Evolutionary conservation across 805 yeast genomes (phyloP).

Genomic region (Ogataea wickerhamii): DNA sequence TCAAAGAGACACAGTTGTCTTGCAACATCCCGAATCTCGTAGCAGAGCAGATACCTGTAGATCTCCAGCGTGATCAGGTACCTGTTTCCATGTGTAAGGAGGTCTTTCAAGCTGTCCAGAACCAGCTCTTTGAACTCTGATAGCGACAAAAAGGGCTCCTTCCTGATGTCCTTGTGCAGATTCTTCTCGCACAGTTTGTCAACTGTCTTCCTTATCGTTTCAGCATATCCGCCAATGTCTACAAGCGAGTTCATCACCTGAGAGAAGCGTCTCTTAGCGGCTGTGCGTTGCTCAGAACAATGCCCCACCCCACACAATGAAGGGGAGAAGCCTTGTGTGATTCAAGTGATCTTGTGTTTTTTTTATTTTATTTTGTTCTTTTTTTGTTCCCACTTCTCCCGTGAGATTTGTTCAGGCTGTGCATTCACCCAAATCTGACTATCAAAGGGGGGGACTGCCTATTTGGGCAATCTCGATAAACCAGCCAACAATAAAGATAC

Average conservation of each 20-base stretch:
- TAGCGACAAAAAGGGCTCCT: constrained; percentile 19
- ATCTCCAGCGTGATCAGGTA: constrained; percentile 14
- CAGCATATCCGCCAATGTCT: constrained; percentile 3
- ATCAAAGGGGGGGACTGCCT: constrained; percentile 4
- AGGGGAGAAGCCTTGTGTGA: no score
- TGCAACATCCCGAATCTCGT: constrained; percentile 7
- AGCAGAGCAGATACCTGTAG: constrained; percentile 12
- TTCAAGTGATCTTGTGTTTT: no score
- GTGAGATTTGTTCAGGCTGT: no score
- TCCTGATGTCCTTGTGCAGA: constrained; percentile 19
- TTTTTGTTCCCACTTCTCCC: no score
- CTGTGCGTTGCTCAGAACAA: no score
- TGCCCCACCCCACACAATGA: no score
- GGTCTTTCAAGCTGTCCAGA: constrained; percentile 10
- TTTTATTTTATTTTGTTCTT: no score
- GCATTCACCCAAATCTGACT: no score
- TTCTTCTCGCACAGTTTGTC: constrained; percentile 17
- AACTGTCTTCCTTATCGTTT: constrained; percentile 7
- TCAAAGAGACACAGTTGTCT: constrained; percentile 25
- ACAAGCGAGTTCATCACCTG: background rate
- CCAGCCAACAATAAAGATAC: constrained; percentile 20
- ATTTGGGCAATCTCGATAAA: constrained; percentile 10
- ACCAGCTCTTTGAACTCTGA: constrained; percentile 23
- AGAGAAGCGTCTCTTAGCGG: background rate
- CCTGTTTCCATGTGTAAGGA: constrained; percentile 16